Conservation (phyloP, 2,329 filamentous ascomycete species). For the Trichoderma pleuroti region DNA sequence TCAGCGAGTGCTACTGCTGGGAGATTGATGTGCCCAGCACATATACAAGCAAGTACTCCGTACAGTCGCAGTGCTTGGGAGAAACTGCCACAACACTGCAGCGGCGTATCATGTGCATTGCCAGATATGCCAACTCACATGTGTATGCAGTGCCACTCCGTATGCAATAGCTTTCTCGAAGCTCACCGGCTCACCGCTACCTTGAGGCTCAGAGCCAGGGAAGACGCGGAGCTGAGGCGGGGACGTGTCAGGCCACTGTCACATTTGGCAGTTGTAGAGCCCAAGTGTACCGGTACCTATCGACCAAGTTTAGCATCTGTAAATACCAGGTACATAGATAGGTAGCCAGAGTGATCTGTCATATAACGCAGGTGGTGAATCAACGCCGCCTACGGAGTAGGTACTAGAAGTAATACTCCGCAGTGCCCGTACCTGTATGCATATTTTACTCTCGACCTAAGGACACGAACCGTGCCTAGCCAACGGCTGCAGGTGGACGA, state of each 20-base stretch:
- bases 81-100: background rate
- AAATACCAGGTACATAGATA: background rate
- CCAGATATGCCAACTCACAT: background rate
- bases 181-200: constrained; percentile 13
- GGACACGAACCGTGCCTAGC: background rate
- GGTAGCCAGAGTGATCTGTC: background rate
- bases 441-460: background rate
- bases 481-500: background rate
- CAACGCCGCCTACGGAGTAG: background rate
- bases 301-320: background rate
- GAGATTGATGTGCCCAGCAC: background rate
- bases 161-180: constrained; percentile 5
- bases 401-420: background rate
- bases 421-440: background rate
- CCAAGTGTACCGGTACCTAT: background rate
- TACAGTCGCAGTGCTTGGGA: background rate
- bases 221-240: background rate
- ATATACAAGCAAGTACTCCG: background rate
- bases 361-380: background rate
- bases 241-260: constrained; percentile 4
- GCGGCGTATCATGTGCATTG: background rate
- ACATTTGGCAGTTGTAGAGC: background rate
- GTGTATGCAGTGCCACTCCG: background rate
- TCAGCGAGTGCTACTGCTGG: background rate
- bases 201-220: background rate